Percentiles rank a stretch among this genome's conserved stretches.
Evolutionary conservation across 2,329 filamentous ascomycete genomes (phyloP).

Genomic region (Colletotrichum agaves): DNA sequence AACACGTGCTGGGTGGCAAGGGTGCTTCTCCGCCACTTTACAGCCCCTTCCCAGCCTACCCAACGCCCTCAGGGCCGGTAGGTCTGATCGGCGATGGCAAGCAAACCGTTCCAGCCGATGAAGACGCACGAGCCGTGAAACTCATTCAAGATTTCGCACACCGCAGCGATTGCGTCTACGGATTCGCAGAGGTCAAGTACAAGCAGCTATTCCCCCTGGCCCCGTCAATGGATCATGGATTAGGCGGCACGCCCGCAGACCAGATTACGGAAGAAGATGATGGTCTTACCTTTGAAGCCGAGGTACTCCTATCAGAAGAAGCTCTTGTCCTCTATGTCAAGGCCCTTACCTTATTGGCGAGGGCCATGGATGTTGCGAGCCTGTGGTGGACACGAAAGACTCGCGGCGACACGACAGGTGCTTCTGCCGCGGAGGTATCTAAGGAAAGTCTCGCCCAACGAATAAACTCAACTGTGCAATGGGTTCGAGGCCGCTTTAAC

Average conservation of each 20-base stretch:
- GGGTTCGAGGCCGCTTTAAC: conserved; percentile 94
- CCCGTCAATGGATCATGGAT: conserved; percentile 78
- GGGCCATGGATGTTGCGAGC: conserved; percentile 94
- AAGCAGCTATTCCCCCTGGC: conserved; percentile 93
- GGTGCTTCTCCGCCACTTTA: conserved; percentile 81
- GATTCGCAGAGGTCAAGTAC: conserved; percentile 98
- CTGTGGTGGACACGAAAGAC: conserved; percentile 89
- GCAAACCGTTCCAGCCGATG: conserved; percentile 71
- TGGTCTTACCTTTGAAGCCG: conserved; percentile 85
- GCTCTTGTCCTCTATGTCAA: conserved; percentile 97
- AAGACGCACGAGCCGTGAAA: conserved; percentile 82
- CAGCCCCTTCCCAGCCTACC: conserved; percentile 86
- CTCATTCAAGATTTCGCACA: conserved; percentile 92
- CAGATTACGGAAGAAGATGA: conserved; percentile 70
- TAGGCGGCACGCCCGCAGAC: conserved; percentile 70
- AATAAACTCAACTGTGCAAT: conserved; percentile 94
- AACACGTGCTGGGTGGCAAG: conserved; percentile 65
- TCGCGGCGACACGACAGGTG: conserved; percentile 66
- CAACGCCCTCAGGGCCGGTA: conserved; percentile 68
- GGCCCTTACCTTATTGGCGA: conserved; percentile 86
- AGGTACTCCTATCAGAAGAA: conserved; percentile 90
- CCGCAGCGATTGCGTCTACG: conserved; percentile 94
- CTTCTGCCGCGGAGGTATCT: conserved; percentile 62
- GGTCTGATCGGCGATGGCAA: conserved; percentile 77
- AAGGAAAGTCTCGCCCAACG: conserved; percentile 56